These are phyloP conservation scores for Avicennia marina DNA, from an alignment of 257 asterid genomes.

Conservation along the genomic window DNA sequence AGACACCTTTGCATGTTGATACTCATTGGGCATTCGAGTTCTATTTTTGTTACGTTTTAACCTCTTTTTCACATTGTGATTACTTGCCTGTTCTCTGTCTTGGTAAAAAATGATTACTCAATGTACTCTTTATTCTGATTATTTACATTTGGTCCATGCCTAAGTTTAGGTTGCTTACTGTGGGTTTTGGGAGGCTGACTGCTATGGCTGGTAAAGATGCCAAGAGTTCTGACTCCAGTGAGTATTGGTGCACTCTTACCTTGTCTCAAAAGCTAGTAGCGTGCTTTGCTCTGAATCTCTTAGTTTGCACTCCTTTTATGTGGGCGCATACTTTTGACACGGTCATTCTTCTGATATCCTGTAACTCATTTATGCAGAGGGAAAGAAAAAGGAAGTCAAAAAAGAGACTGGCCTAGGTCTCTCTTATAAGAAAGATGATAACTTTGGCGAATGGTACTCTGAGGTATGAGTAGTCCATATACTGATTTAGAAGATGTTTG, in stretches of 20 bases:
- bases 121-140: not conserved
- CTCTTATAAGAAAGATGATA: conserved; percentile 78
- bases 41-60: not conserved
- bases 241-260: conserved; percentile 20
- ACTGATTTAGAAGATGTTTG: no score
- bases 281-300: not conserved
- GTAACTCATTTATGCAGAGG: conserved; percentile 39
- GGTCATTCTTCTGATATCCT: no score
- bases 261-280: not conserved
- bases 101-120: not conserved
- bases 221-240: conserved; percentile 32
- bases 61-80: no score
- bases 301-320: not conserved
- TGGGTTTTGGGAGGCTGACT: conserved; percentile 9
- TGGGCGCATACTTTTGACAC: no score
- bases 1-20: not conserved
- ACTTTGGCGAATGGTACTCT: conserved; percentile 98
- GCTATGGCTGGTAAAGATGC: conserved; percentile 38
- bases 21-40: not conserved
- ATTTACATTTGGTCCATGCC: not conserved
- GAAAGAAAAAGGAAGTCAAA: conserved; percentile 88
- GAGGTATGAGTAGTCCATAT: conserved; percentile 54
- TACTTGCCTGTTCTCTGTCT: not conserved
- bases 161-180: conserved; percentile 10
- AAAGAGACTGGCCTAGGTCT: conserved; percentile 96